A percentile compares a stretch with the other conserved stretches of the same genome.
phyloP scores from a whole-genome alignment of 1,284 basidiomycete species.

The Thelephora terrestris region DNA sequence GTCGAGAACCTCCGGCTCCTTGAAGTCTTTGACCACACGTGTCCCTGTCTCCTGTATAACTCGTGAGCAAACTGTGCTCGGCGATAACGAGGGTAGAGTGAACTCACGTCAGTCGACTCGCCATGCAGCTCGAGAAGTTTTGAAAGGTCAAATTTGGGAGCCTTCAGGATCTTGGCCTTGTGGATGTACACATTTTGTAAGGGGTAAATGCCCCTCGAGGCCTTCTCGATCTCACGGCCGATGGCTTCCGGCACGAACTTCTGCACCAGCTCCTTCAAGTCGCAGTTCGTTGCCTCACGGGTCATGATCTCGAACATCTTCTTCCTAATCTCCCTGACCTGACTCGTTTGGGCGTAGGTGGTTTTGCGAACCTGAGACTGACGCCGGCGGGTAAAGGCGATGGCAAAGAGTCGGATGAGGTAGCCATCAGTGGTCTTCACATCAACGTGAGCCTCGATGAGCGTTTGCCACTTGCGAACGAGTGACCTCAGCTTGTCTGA shows the following conservation, averaged over 20 bases:
- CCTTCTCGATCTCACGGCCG: conserved; percentile 99
- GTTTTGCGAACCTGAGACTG: conserved; percentile 98
- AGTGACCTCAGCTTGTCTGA: conserved; percentile 99
- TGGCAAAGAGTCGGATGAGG: conserved; percentile 97
- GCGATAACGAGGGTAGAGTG: conserved; percentile 1
- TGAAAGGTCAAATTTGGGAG: conserved; percentile 92
- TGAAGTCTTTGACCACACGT: conserved; percentile 83
- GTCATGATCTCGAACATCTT: conserved; percentile 99
- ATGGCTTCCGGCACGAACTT: conserved; percentile 99
- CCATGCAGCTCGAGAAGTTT: conserved; percentile 96
- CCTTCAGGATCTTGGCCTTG: conserved; percentile 97
- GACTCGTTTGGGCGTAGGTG: conserved; percentile 93
- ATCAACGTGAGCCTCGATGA: conserved; percentile 98
- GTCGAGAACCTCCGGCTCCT: conserved; percentile 83
- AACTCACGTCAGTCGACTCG: conserved; percentile 81
- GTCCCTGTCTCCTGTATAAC: conserved; percentile 74
- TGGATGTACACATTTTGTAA: conserved; percentile 97
- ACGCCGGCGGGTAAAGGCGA: conserved; percentile 97
- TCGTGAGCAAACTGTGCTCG: conserved; percentile 9
- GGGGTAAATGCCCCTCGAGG: conserved; percentile 92
- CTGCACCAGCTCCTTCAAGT: conserved; percentile 96
- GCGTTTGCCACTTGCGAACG: conserved; percentile 99
- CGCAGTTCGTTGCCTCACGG: conserved; percentile 90
- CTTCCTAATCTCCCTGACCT: conserved; percentile 96
- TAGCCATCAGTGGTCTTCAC: conserved; percentile 99